phyloP scores from a whole-genome alignment of 2,329 filamentous ascomycete genomes.

The Teratosphaeria viscida region DNA sequence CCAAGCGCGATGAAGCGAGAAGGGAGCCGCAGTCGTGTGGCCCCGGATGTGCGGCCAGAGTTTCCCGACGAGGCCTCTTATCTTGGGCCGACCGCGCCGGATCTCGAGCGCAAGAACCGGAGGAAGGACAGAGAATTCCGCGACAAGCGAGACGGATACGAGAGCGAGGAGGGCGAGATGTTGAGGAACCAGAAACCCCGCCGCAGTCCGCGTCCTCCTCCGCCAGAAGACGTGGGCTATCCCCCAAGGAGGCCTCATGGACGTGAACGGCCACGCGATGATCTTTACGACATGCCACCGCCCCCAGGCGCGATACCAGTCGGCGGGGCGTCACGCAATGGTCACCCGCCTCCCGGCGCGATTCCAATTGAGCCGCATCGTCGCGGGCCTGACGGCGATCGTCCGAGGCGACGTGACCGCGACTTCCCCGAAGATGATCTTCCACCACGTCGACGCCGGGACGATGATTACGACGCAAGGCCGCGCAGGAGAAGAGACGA shows the following conservation, averaged over 20 bases:
- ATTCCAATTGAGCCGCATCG: not conserved
- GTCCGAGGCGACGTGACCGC: constrained; percentile 1
- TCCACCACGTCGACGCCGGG: constrained; percentile 12
- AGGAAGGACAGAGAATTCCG: constrained; percentile 22
- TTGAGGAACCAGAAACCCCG: constrained; percentile 13
- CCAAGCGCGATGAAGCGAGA: constrained; percentile 22
- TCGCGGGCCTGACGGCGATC: constrained; percentile 2
- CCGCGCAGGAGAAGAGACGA: constrained; percentile 1
- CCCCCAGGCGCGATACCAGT: not conserved
- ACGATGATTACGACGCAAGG: constrained; percentile 1
- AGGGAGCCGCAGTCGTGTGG: constrained; percentile 21
- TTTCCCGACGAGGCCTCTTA: constrained; percentile 26
- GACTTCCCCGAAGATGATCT: constrained; percentile 14
- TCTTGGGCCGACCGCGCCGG: constrained; percentile 20
- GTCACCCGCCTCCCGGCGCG: not conserved
- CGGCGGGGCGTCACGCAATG: not conserved
- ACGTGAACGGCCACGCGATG: not conserved
- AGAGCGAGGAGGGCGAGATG: constrained; percentile 26
- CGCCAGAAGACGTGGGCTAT: constrained; percentile 4
- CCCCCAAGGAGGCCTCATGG: not conserved
- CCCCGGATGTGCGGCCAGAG: constrained; percentile 18
- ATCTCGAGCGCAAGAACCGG: constrained; percentile 25
- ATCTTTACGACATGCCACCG: not conserved
- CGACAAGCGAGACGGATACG: constrained; percentile 27
- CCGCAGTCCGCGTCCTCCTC: constrained; percentile 4